Evolutionary conservation across 352 stramenopile species (phyloP), one percentile per base, ranked within the genome.

Genomic region (Elongisporangium prolatum): DNA sequence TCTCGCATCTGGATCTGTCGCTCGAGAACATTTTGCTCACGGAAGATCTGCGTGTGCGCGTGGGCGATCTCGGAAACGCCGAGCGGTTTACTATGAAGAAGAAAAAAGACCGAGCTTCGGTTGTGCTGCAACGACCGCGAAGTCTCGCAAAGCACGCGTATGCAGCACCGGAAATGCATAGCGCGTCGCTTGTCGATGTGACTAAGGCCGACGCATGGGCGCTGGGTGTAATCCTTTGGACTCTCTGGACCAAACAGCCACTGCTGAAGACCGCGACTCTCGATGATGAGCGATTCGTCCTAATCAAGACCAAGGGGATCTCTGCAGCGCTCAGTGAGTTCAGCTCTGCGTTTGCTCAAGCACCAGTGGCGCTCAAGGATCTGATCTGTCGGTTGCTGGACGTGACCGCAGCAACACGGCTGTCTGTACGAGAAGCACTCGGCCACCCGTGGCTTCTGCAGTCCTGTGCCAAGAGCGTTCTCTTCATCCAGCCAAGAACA

Each of bases 21-120:
- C 80, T 98, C 9, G 95, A 98, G 66, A 98, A 98, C 66, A 83
- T 97, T 69, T 90, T 98, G 44, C 60, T 98, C 22, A 94, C 90
- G 24, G 85, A 82, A 21, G 77, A 76, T 5, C 88, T 88, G 34
- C 75, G 91, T 38, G 72, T 78, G 17, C 80, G 84, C 21, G 56
- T 98, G 7, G 94, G 93, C 40, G 95, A 98, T 68, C 90, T 98
- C 69, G 95, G 90, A 21, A 77, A 97, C 34, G 92, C 91, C 14
- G 64, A 75, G 53, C 67, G 61, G 49, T 64, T 78, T n/a, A 17
- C 61, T 18, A 51, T 10, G 48, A 51, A 1, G 10, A n/a, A 24
- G 5, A 18, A 10, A 44, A 51, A 65, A 20, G 60, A 57, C 22
- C 52, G 60, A 34, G 74, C 75, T 3, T 61, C 66, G 49, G 68